These are phyloP conservation scores for Castanopsis chinensis DNA, from an alignment of 306 rosid species.

Conservation along the genomic window DNA sequence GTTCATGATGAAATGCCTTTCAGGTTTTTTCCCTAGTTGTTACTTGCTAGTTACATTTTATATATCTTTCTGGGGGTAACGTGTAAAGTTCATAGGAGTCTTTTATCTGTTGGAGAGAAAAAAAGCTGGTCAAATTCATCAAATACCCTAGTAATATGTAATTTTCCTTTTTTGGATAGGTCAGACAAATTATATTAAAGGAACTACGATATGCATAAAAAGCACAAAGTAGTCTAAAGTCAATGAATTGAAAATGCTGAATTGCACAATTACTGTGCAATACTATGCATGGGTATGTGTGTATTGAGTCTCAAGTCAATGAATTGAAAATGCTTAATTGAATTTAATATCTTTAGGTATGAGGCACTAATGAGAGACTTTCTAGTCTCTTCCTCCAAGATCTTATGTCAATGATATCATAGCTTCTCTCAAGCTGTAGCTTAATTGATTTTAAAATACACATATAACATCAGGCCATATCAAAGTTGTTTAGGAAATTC, in stretches of 20 bases:
- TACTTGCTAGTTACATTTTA: conserved; percentile 13
- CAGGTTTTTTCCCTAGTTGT: conserved; percentile 50
- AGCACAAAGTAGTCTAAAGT: too few species aligned
- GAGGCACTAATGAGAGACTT: conserved; percentile 11
- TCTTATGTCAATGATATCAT: not conserved
- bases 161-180: too few species aligned
- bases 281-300: conserved; percentile 3
- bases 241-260: not conserved
- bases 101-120: not conserved
- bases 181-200: too few species aligned
- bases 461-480: not conserved
- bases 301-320: conserved; percentile 14
- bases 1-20: conserved; percentile 85
- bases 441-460: not conserved
- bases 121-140: conserved; percentile 10
- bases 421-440: not conserved
- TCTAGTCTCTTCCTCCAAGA: not conserved
- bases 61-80: conserved; percentile 2
- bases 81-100: not conserved
- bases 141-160: conserved; percentile 5
- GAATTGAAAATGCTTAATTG: not conserved
- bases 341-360: conserved; percentile 1
- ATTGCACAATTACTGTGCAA: conserved; percentile 8
- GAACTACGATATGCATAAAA: not conserved
- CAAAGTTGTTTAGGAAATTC: not conserved